Evolutionary conservation across 2,329 filamentous ascomycete genomes (phyloP), one percentile per base, ranked within the genome.

Genomic region (Esteya vermicola): DNA sequence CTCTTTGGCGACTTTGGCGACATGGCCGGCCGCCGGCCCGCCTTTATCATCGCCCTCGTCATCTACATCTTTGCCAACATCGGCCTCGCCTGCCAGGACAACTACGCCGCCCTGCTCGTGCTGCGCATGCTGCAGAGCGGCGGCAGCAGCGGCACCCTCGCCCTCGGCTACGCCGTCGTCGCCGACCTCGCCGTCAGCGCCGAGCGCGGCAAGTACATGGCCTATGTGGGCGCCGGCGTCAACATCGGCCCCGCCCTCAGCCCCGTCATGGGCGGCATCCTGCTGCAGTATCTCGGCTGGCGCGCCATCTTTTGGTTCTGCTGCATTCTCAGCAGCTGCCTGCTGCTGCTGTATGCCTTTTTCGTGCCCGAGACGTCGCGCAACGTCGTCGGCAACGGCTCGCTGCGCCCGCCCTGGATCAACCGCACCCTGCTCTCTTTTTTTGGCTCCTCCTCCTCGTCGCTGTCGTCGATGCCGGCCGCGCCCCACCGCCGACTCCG

Each of bases 121-220:
- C 57, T 82, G 9, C 67, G 78, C 1, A 74, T 72, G 57, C 43
- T 80, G 4, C 78, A 82, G 50, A 75, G 72, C 25, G 64, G 65
- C 0, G 78, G 80, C 1, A 79, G 72, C 52, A 78, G 74, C 48
- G 76, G 76, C 0, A 81, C 79, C 0, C 64, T 85, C n/a, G 78
- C 82, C 0, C 62, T 91, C 1, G 75, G 73, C 0, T 80, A 71
- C 45, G 83, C 76, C 2, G 74, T 85, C 2, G 71, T 88, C 13
- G 77, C 79, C 1, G 84, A 91, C 50, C 67, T 86, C 6, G 68
- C 77, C 0, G 75, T 78, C 0, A 75, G 70, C 34, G 67, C 72
- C 0, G 80, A 89, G 54, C 64, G 84, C 48, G 84, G 83, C 3
- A 72, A 68, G 41, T 88, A 82, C 51, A 78, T 88, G 61, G 81